Evolutionary conservation across 116 monocot genomes (phyloP).

Genomic region (Posidonia oceanica): DNA sequence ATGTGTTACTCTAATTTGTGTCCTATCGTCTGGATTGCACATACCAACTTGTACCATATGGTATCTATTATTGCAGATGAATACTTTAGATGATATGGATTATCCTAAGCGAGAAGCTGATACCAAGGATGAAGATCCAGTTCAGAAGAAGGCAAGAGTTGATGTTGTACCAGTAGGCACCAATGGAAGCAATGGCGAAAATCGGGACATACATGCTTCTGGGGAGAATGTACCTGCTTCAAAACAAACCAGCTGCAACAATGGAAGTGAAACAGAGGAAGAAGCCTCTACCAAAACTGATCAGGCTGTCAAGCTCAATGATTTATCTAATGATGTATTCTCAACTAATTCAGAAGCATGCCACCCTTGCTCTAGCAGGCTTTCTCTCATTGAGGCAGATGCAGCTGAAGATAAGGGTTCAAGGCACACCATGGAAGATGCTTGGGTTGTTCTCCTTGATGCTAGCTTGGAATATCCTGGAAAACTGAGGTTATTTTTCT

Average conservation of each 20-base stretch:
- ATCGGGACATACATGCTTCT: background rate
- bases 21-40: too few relatives aligned
- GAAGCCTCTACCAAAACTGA: background rate
- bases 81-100: constrained; percentile 8
- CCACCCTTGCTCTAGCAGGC: background rate
- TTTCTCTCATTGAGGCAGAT: constrained; percentile 41
- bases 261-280: background rate
- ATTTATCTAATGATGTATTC: background rate
- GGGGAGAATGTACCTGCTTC: background rate
- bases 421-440: constrained; percentile 85
- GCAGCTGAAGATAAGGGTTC: constrained; percentile 85
- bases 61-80: background rate
- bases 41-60: too few relatives aligned
- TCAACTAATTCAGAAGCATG: background rate
- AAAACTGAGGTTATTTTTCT: constrained; percentile 45
- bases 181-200: background rate
- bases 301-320: background rate
- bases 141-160: constrained; percentile 8
- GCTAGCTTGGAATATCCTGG: constrained; percentile 49
- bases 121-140: background rate
- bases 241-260: background rate
- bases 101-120: constrained; percentile 4
- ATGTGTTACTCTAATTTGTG: too few relatives aligned
- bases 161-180: background rate
- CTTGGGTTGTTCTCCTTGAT: constrained; percentile 72